Base-by-base conservation (phyloP, 805 yeast species). In the Lachancea kluyveri region DNA sequence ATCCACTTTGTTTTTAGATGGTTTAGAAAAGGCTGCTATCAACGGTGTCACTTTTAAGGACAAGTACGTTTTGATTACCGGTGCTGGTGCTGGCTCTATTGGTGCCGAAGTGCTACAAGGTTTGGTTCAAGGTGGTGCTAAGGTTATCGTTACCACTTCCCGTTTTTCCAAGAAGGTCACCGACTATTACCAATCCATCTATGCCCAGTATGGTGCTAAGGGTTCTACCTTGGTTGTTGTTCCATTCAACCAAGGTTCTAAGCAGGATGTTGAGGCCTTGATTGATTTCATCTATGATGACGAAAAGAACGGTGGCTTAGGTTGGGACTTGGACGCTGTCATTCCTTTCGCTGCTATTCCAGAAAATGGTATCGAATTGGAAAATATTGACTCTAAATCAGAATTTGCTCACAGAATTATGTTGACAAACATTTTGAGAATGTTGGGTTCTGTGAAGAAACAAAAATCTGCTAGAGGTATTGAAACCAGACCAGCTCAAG, bases 291-390 rank as follows among this genome's bases (percentile, higher is more conserved):
- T 92, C 57, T 92, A 90, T 60, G 80, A 78, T 51, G 85, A 74
- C 44, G 75, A 70, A 35, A 77, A 81, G 72, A 73, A 80, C 57
- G 92, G 88, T 48, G 96, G 96, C 65, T 75, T 90, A 49, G 95
- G 94, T 36, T 90, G 97, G 97, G 98, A 92, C 60, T 73, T 92
- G 57, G 99, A 92, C 67, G 94, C 77, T 46, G 75, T 92, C 44
- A 77, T 92, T 60, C 99, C 99, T 53, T 92, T 92, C 57, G 99
- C 97, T 46, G 99, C 99, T 40, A 90, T 92, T 52, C 97, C 99
- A 48, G 99, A 92, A 70, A 86, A 86, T 59, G 99, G 99, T 58
- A 84, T 86, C 54, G 96, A 94, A 63, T 65, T 92, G 56, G 95
- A 87, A 54, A 74, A 74, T 58, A 83, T 92, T 52, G 96, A 85